phyloP scores from a whole-genome alignment of 192 early-diverging fungal species.

The Diversispora epigaea region DNA sequence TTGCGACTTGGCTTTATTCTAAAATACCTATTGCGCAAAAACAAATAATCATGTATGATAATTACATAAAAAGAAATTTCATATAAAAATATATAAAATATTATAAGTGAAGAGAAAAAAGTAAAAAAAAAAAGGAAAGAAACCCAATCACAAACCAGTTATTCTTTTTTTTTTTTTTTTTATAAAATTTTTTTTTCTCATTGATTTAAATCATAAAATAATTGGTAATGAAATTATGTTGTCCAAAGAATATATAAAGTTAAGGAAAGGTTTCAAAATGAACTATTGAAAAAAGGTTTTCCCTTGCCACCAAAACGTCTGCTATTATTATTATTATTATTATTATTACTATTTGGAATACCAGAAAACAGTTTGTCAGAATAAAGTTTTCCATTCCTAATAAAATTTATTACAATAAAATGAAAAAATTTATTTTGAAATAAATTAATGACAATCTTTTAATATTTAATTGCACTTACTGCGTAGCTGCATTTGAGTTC shows the following conservation, averaged over 20 bases:
- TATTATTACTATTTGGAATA: background rate
- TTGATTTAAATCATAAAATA: background rate
- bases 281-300: background rate
- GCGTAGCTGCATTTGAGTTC: background rate
- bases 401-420: conserved; percentile 2
- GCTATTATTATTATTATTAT: background rate
- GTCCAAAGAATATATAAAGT: too few relatives aligned
- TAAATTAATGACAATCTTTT: background rate
- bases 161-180: background rate
- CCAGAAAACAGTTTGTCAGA: conserved; percentile 35
- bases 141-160: background rate
- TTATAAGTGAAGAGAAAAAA: background rate
- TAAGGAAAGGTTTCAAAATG: background rate
- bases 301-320: conserved; percentile 16
- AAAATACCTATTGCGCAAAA: background rate
- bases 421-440: background rate
- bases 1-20: conserved; percentile 19
- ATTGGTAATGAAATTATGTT: background rate
- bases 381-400: conserved; percentile 37
- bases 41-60: conserved; percentile 1
- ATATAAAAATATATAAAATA: background rate
- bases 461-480: background rate
- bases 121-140: background rate
- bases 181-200: background rate
- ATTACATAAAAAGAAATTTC: conserved; percentile 8